phyloP scores from a whole-genome alignment of 2,329 filamentous ascomycete species.

The Cladosporium sp. region DNA sequence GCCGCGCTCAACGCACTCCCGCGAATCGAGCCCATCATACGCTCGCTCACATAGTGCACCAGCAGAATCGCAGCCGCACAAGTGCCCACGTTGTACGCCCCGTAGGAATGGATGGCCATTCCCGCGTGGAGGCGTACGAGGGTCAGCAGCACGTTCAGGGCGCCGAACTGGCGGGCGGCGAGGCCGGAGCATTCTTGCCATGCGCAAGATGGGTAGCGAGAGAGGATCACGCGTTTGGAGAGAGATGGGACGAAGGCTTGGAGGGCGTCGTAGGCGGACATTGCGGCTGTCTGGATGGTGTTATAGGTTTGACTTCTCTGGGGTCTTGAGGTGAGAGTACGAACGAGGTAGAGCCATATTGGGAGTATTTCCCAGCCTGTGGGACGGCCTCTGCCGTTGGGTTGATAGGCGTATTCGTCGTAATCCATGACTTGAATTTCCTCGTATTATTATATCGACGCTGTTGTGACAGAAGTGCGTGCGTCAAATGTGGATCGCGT shows the following conservation, averaged over 20 bases:
- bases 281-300: slow-evolving; percentile 4
- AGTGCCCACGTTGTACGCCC: slow-evolving; percentile 10
- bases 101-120: not conserved
- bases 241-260: slow-evolving; percentile 11
- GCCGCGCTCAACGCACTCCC: slow-evolving; percentile 4
- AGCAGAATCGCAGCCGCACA: not conserved
- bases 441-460: no score
- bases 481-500: not conserved
- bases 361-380: slow-evolving; percentile 9
- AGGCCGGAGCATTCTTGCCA: not conserved
- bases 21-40: slow-evolving; percentile 4
- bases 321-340: not conserved
- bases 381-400: not conserved
- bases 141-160: slow-evolving; percentile 3
- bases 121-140: slow-evolving; percentile 12
- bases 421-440: not conserved
- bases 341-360: slow-evolving; percentile 9
- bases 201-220: not conserved
- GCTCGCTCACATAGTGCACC: slow-evolving; percentile 13
- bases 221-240: slow-evolving; percentile 1
- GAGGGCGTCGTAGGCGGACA: slow-evolving; percentile 10
- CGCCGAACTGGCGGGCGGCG: slow-evolving; percentile 12
- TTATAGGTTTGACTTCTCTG: not conserved
- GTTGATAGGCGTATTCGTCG: not conserved
- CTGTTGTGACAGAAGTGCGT: not conserved